Base-by-base conservation (phyloP, 768 basidiomycete genomes). In the Trametes sanguinea region DNA sequence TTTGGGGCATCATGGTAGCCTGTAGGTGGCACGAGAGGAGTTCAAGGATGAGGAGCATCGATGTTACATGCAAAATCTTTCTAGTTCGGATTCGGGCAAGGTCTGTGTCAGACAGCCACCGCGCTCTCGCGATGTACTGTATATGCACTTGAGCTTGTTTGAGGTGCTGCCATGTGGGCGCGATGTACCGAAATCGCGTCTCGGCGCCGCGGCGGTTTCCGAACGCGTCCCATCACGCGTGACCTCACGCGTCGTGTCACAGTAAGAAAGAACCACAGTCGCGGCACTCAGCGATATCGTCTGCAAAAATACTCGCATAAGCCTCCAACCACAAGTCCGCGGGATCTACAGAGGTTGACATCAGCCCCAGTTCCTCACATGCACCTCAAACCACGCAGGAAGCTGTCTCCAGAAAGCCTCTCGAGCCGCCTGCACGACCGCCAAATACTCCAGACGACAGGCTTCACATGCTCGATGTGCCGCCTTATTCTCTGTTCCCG, bases 341-440 rank as follows among this genome's bases (percentile, higher is more conserved):
- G 22, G 22, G 22, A 22, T 11, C 44, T 11, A 29, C 43, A 51
- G 3, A 22, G 45, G 35, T 6, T 11, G 6, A 29, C 22, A 1
- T 65, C 54, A 68, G 2, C 37, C 73, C 79, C 78, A 79, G 43
- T 71, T 71, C 43, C 70, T 65, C 45, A 80, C 73, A 44, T 84
- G 79, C 64, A 88, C 73, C 33, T 81, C 82, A 69, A 90, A 90
- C 88, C 87, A 90, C 45, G 67, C 63, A 3, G 89, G 88, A 17
- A 90, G 69, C 56, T 78, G 81, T 55, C 76, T 75, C 89, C 89
- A 90, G 66, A 89, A 80, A 35, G 86, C 85, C 61, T 84, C 81
- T 54, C 88, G 76, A 46, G 85, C 82, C 46, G 74, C 73, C 64
- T 87, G 81, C 47, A 89, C 86, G 8, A 82, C 78, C n/a, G 76